phyloP scores from a whole-genome alignment of 129 eudicot species.

The Flaveria bidentis region DNA sequence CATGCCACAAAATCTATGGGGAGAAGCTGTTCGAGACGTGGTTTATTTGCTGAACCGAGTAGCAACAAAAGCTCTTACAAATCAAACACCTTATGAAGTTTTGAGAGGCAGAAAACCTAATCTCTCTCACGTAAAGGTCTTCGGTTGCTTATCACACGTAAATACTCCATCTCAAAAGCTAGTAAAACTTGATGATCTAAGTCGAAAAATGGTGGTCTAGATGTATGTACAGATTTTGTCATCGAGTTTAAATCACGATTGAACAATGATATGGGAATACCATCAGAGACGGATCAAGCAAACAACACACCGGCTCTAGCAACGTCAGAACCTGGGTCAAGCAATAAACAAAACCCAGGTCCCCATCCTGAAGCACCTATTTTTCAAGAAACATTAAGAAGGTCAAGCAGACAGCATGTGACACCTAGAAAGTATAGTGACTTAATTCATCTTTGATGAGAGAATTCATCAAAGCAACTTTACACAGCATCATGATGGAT shows the following conservation, averaged over 20 bases:
- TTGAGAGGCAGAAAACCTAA: neutral
- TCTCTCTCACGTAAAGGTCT: neutral
- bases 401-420: too few species aligned
- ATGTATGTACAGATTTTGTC: too few species aligned
- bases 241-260: neutral
- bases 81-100: neutral
- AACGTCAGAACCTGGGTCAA: too few species aligned
- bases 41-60: neutral
- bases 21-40: neutral
- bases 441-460: too few species aligned
- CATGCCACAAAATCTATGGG: neutral
- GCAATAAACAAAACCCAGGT: too few species aligned
- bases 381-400: too few species aligned
- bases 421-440: too few species aligned
- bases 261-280: too few species aligned
- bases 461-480: neutral
- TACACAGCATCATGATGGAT: neutral
- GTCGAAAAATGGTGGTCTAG: neutral
- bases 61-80: neutral
- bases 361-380: too few species aligned
- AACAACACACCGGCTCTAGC: too few species aligned
- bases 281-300: too few species aligned
- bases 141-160: neutral
- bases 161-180: neutral
- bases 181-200: neutral